Evolutionary conservation across 1,284 basidiomycete genomes (phyloP).

Genomic region (Fomes fomentarius): DNA sequence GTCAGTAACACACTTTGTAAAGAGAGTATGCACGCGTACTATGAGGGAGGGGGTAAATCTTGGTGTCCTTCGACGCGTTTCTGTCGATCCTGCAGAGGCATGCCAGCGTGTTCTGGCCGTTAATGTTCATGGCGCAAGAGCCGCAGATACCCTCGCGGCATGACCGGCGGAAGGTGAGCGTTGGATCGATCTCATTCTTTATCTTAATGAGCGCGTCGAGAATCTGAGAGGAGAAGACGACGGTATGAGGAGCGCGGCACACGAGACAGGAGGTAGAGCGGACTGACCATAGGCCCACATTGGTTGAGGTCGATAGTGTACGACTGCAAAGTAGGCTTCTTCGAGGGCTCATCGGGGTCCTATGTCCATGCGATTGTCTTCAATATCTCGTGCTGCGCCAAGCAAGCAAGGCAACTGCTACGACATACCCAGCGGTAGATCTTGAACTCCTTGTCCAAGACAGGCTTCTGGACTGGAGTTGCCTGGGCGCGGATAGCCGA

Average conservation of each 20-base stretch:
- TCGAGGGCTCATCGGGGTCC: conserved; percentile 95
- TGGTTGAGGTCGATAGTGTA: conserved; percentile 95
- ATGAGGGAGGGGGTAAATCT: conserved; percentile 99
- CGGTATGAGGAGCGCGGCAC: background rate
- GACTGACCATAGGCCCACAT: conserved; percentile 91
- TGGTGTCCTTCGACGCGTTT: conserved; percentile 70
- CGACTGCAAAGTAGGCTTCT: conserved; percentile 90
- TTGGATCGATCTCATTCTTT: conserved; percentile 98
- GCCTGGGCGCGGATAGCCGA: conserved; percentile 41
- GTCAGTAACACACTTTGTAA: background rate
- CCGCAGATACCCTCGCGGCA: conserved; percentile 99
- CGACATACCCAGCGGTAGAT: conserved; percentile 89
- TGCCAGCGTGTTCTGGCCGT: conserved; percentile 97
- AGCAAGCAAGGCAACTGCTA: too few species aligned
- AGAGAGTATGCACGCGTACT: conserved; percentile 57
- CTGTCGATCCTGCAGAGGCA: conserved; percentile 97
- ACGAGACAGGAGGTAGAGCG: conserved; percentile 17
- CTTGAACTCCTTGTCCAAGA: conserved; percentile 85
- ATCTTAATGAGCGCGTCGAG: conserved; percentile 97
- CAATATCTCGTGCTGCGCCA: background rate
- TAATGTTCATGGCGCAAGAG: conserved; percentile 99
- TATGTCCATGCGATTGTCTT: conserved; percentile 32
- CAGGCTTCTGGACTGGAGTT: conserved; percentile 42
- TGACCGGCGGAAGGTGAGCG: conserved; percentile 94
- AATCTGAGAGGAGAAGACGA: conserved; percentile 56